A percentile compares a stretch with the other conserved stretches of the same genome.
Evolutionary conservation across 73 alveolate genomes (phyloP).

Genomic region (Paraurostyla sp.): DNA sequence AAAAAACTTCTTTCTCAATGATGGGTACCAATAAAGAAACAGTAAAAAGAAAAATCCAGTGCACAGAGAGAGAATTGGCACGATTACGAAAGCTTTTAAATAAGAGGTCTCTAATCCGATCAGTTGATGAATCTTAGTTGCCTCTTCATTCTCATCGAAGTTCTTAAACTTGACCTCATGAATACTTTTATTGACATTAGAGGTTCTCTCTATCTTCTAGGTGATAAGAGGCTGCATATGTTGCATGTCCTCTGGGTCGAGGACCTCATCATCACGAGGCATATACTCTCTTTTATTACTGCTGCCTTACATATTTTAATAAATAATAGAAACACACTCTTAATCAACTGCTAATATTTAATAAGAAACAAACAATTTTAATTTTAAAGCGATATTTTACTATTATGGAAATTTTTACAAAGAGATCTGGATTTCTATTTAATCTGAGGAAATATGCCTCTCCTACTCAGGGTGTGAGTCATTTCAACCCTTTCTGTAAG

Average conservation of each 20-base stretch:
- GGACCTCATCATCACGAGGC: conserved; percentile 30
- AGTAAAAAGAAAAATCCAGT: conserved; percentile 54
- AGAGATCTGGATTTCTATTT: neutral
- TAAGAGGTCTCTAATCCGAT: neutral
- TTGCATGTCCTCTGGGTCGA: conserved; percentile 30
- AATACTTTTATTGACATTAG: neutral
- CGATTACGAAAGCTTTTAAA: conserved; percentile 7
- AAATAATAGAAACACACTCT: conserved; percentile 17
- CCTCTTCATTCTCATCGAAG: conserved; percentile 48
- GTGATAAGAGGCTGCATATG: neutral
- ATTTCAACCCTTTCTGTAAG: neutral
- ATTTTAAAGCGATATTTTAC: too few relatives aligned
- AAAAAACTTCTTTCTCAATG: conserved; percentile 24
- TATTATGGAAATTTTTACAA: conserved; percentile 13
- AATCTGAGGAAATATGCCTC: neutral
- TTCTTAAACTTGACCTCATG: neutral
- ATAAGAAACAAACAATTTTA: neutral
- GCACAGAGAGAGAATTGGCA: conserved; percentile 44
- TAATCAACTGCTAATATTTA: conserved; percentile 29
- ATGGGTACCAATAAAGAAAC: conserved; percentile 66
- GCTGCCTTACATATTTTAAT: conserved; percentile 8
- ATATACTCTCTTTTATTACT: conserved; percentile 1
- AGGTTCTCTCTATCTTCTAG: neutral
- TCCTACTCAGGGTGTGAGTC: too few relatives aligned
- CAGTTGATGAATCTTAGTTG: conserved; percentile 25